phyloP scores from a whole-genome alignment of 140 eudicot species.

The Bidens hawaiensis region DNA sequence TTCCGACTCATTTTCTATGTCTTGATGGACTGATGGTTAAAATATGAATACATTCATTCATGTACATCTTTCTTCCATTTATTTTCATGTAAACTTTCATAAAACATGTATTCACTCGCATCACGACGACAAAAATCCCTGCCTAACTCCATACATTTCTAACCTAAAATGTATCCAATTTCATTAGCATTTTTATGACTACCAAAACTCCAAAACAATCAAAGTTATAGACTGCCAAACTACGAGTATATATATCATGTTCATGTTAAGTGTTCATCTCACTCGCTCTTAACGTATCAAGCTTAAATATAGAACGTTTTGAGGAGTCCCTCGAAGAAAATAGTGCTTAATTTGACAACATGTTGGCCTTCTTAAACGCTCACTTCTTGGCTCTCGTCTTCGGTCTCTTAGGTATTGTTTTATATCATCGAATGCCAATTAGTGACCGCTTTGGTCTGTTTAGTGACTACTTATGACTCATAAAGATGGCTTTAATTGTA shows the following conservation, averaged over 20 bases:
- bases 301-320: conserved; percentile 7
- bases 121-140: conserved; percentile 9
- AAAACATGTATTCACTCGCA: conserved; percentile 3
- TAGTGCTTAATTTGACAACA: conserved; percentile 13
- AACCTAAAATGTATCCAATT: conserved; percentile 20
- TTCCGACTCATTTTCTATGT: too few relatives aligned
- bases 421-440: too few relatives aligned
- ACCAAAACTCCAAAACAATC: conserved; percentile 19
- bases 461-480: too few relatives aligned
- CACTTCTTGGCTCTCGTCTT: conserved; percentile 43
- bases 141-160: conserved; percentile 17
- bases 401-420: conserved; percentile 49
- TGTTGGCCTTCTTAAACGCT: conserved; percentile 31
- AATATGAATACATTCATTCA: background rate
- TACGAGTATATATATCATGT: conserved; percentile 24
- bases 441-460: too few relatives aligned
- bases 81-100: conserved; percentile 20
- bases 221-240: conserved; percentile 23
- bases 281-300: conserved; percentile 23
- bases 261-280: conserved; percentile 11
- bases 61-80: background rate
- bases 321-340: conserved; percentile 23
- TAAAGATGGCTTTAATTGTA: too few relatives aligned
- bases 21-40: too few relatives aligned
- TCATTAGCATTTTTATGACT: conserved; percentile 15